phyloP scores from a whole-genome alignment of 106 monocot species.

The Dioscorea zingiberensis region DNA sequence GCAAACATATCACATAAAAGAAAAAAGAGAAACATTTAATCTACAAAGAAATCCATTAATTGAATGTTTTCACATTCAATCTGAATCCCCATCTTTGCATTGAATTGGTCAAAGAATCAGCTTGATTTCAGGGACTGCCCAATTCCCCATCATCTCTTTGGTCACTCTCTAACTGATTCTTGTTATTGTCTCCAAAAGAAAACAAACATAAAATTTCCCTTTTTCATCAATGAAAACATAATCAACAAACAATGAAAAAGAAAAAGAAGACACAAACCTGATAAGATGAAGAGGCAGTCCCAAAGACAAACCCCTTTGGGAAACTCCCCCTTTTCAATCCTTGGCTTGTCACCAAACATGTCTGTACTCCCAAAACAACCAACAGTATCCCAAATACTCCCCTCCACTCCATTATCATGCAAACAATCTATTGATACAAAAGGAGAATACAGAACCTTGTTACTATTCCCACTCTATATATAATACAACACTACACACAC shows the following conservation, averaged over 20 bases:
- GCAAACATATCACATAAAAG: background rate
- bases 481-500: too few relatives aligned
- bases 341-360: slow-evolving; percentile 7
- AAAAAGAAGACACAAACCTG: slow-evolving; percentile 29
- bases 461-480: too few relatives aligned
- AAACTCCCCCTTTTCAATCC: slow-evolving; percentile 40
- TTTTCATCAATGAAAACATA: background rate
- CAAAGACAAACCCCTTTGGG: slow-evolving; percentile 63
- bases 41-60: background rate
- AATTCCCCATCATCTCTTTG: background rate
- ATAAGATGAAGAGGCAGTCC: slow-evolving; percentile 66
- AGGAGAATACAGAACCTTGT: background rate
- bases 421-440: background rate
- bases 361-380: slow-evolving; percentile 11
- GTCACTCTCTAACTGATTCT: background rate
- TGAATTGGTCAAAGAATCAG: background rate
- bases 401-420: slow-evolving; percentile 1
- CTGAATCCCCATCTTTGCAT: too few relatives aligned
- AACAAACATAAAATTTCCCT: background rate
- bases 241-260: background rate
- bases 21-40: background rate
- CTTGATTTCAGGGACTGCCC: background rate
- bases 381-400: background rate
- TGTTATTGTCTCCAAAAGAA: background rate
- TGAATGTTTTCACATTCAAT: background rate